Conservation (phyloP, 176 grass and related monocot species). For the Melocanna baccifera region DNA sequence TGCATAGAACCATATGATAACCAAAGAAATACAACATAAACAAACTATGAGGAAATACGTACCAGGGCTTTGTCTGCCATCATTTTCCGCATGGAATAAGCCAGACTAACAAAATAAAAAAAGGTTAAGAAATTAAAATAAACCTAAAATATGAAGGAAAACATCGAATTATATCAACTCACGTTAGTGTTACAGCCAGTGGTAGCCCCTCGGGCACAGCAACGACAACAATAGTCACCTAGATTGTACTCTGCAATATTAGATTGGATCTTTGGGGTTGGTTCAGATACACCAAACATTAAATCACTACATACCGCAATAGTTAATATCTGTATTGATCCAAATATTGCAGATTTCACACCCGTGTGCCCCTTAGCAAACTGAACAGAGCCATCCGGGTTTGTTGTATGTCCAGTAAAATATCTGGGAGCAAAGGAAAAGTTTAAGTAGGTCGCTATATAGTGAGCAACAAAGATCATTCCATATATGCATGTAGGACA, state of each 20-base stretch:
- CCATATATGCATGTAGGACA: conserved; percentile 1
- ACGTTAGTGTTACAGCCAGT: conserved; percentile 92
- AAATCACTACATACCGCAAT: conserved; percentile 61
- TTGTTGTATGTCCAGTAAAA: conserved; percentile 81
- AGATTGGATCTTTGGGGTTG: neutral
- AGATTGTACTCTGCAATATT: conserved; percentile 18
- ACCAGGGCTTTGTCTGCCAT: conserved; percentile 98
- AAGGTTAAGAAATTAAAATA: conserved; percentile 24
- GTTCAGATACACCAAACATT: conserved; percentile 18
- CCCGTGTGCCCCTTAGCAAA: conserved; percentile 74
- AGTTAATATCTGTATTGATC: conserved; percentile 81
- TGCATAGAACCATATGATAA: conserved; percentile 20
- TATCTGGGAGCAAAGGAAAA: conserved; percentile 56
- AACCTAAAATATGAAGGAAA: conserved; percentile 23
- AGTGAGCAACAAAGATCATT: conserved; percentile 7
- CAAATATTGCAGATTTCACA: conserved; percentile 79
- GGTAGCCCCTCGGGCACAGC: conserved; percentile 96
- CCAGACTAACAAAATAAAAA: conserved; percentile 57
- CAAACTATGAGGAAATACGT: conserved; percentile 4
- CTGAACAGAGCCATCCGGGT: conserved; percentile 62
- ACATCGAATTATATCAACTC: conserved; percentile 23
- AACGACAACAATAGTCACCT: conserved; percentile 96
- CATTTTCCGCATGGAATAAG: conserved; percentile 99
- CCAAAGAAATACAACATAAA: conserved; percentile 19
- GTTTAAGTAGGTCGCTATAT: neutral